These are phyloP conservation scores for Flaveria brownii DNA, from an alignment of 129 eudicot genomes.

Conservation along the genomic window DNA sequence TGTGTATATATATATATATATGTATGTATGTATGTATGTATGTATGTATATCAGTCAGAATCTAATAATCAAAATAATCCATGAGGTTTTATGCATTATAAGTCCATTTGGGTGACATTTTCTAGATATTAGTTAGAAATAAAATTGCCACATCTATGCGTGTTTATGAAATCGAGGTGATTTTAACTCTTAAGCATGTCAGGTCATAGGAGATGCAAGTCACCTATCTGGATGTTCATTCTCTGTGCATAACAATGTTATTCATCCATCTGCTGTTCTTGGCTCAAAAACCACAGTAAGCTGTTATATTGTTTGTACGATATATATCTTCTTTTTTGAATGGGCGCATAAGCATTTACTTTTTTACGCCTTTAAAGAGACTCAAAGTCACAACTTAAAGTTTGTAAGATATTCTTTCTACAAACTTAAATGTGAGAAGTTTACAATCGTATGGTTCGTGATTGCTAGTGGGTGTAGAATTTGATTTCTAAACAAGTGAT, in stretches of 20 bases:
- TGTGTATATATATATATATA: neutral
- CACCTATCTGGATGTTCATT: conserved; percentile 80
- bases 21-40: too few relatives aligned
- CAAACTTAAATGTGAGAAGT: neutral
- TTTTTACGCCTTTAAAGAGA: neutral
- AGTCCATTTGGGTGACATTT: neutral
- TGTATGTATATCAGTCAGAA: neutral
- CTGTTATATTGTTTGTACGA: neutral
- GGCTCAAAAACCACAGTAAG: conserved; percentile 94
- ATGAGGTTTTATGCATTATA: neutral
- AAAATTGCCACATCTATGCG: neutral
- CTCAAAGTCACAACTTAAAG: neutral
- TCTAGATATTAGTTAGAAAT: neutral
- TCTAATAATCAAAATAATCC: neutral
- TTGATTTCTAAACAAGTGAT: neutral
- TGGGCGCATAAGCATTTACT: too few relatives aligned
- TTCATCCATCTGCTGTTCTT: conserved; percentile 84
- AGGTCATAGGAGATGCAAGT: conserved; percentile 96
- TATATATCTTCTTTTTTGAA: too few relatives aligned
- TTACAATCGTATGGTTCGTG: neutral
- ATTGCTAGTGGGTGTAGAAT: neutral
- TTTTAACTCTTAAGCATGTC: conserved; percentile 20
- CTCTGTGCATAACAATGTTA: conserved; percentile 79
- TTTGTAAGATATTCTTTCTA: conserved; percentile 6
- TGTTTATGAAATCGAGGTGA: neutral